These are phyloP conservation scores for Kockovaella imperatae DNA, from an alignment of 768 basidiomycete genomes.

Conservation along the genomic window DNA sequence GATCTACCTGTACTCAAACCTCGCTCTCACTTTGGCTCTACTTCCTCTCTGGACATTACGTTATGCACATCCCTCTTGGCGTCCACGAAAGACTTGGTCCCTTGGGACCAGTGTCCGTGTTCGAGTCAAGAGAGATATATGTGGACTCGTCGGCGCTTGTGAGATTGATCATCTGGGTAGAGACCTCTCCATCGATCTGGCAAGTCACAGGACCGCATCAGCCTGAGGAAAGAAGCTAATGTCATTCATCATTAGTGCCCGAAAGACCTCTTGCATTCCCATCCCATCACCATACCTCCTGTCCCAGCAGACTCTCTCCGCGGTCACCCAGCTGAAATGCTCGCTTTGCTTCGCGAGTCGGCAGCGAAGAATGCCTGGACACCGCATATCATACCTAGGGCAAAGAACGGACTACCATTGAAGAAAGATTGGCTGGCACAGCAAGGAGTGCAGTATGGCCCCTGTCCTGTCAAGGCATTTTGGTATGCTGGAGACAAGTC, in stretches of 20 bases:
- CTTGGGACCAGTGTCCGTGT: slow-evolving; percentile 28
- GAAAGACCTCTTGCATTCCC: slow-evolving; percentile 17
- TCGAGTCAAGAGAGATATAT: slow-evolving; percentile 20
- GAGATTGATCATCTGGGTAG: slow-evolving; percentile 36
- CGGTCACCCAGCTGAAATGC: slow-evolving; percentile 22
- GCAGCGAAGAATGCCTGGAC: slow-evolving; percentile 24
- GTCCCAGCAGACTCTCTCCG: slow-evolving; percentile 17
- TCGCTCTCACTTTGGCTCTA: slow-evolving; percentile 19
- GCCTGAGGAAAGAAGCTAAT: neutral
- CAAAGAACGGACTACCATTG: slow-evolving; percentile 23
- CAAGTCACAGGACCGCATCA: slow-evolving; percentile 3
- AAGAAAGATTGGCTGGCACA: slow-evolving; percentile 8
- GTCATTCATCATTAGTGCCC: slow-evolving; percentile 14
- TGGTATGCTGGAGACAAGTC: slow-evolving; percentile 33
- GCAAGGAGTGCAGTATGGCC: slow-evolving; percentile 16
- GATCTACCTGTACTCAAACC: slow-evolving; percentile 22
- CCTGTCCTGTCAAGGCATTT: slow-evolving; percentile 27
- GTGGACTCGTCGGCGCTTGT: slow-evolving; percentile 29
- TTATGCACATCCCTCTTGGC: slow-evolving; percentile 13
- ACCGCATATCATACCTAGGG: slow-evolving; percentile 22
- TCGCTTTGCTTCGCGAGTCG: slow-evolving; percentile 15
- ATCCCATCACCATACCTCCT: slow-evolving; percentile 27
- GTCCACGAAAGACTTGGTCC: slow-evolving; percentile 25
- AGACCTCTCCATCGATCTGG: slow-evolving; percentile 19
- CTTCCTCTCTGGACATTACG: slow-evolving; percentile 27